phyloP scores from a whole-genome alignment of 2,329 filamentous ascomycete species.

The Dactylellina haptotyla region DNA sequence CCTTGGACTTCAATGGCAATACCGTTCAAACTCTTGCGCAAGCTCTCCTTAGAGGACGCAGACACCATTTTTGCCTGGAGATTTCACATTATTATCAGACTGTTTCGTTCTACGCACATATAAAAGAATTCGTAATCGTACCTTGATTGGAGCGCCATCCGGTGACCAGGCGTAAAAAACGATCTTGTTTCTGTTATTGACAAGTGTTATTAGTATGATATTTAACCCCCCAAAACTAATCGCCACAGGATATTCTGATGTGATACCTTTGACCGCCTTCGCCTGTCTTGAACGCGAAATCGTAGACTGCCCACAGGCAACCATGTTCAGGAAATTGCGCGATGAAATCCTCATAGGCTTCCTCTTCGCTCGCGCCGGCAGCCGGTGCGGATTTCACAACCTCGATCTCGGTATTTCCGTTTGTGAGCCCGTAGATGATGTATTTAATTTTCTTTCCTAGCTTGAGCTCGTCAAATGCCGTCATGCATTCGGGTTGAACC shows the following conservation, averaged over 20 bases:
- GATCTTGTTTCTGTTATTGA: slow-evolving; percentile 80
- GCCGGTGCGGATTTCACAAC: slow-evolving; percentile 74
- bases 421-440: slow-evolving; percentile 87
- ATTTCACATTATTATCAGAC: background rate
- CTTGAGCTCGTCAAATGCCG: slow-evolving; percentile 81
- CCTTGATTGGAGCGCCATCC: slow-evolving; percentile 81
- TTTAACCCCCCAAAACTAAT: no score
- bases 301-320: slow-evolving; percentile 84
- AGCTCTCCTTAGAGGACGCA: slow-evolving; percentile 85
- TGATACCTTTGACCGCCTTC: slow-evolving; percentile 77
- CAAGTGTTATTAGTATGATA: no score
- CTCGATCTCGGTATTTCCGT: slow-evolving; percentile 83
- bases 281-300: slow-evolving; percentile 79
- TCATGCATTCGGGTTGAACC: slow-evolving; percentile 62
- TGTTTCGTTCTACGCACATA: background rate
- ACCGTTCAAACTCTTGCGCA: slow-evolving; percentile 81
- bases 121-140: slow-evolving; percentile 63
- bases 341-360: slow-evolving; percentile 77
- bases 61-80: slow-evolving; percentile 86
- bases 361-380: slow-evolving; percentile 71
- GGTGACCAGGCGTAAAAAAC: slow-evolving; percentile 82
- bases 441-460: slow-evolving; percentile 80
- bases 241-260: no score
- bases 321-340: slow-evolving; percentile 78
- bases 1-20: slow-evolving; percentile 81